Percentiles rank a stretch among this genome's conserved stretches.
phyloP scores from a whole-genome alignment of 2,329 filamentous ascomycete species.

The Teratosphaeria viscida region DNA sequence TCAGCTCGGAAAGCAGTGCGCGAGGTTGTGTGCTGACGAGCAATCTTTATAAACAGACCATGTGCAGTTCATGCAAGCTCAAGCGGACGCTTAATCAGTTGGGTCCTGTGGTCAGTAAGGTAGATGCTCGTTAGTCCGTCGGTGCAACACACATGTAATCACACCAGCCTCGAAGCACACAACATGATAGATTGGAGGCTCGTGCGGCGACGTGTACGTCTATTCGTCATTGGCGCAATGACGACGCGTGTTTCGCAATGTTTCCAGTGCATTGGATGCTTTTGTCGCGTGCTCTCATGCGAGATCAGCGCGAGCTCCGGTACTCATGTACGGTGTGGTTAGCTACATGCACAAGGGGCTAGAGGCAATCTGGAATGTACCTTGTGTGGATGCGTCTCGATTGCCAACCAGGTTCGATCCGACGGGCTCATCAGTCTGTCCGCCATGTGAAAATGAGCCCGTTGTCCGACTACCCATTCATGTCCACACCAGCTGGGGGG shows the following conservation, averaged over 20 bases:
- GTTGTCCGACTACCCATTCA: too few relatives aligned
- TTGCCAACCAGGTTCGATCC: too few relatives aligned
- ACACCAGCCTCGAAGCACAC: too few relatives aligned
- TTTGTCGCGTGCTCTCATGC: neutral
- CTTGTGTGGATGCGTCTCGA: too few relatives aligned
- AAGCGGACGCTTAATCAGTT: neutral
- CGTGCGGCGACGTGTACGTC: neutral
- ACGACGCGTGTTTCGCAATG: neutral
- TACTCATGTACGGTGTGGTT: too few relatives aligned
- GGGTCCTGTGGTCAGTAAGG: neutral
- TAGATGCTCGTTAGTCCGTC: neutral
- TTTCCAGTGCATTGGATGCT: neutral
- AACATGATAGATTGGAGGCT: too few relatives aligned
- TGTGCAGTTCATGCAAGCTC: slow-evolving; percentile 1
- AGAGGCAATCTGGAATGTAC: too few relatives aligned
- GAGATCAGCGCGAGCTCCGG: too few relatives aligned
- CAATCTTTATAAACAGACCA: neutral
- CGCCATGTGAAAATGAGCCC: too few relatives aligned
- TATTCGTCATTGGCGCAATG: neutral
- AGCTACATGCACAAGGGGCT: too few relatives aligned
- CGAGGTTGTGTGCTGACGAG: neutral
- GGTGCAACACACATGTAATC: neutral
- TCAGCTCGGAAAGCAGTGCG: neutral
- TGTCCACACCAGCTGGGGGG: too few relatives aligned
- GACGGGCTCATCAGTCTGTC: too few relatives aligned